Evolutionary conservation across 2,329 filamentous ascomycete species (phyloP).

Genomic region (Fusarium burgessii): DNA sequence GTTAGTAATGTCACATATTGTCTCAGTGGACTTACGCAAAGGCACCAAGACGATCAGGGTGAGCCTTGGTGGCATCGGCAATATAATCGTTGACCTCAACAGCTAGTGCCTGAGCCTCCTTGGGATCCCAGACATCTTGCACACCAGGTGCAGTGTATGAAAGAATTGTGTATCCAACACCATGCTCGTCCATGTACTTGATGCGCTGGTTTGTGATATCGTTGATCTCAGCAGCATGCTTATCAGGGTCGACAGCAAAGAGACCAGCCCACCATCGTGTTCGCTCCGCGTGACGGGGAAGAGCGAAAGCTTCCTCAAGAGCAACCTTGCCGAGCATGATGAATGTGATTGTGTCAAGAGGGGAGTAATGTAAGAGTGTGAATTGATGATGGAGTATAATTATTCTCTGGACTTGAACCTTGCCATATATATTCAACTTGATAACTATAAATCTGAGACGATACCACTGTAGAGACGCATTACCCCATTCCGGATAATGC

Average conservation of each 20-base stretch:
- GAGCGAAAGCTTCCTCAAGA: conserved; percentile 71
- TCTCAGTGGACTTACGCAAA: conserved; percentile 53
- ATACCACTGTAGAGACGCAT: not conserved
- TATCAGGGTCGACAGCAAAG: conserved; percentile 69
- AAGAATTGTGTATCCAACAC: conserved; percentile 61
- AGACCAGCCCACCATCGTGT: conserved; percentile 71
- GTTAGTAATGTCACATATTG: not conserved
- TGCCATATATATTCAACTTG: conserved; percentile 9
- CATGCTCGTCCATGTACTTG: conserved; percentile 58
- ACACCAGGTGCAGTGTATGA: conserved; percentile 63
- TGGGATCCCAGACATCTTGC: conserved; percentile 58
- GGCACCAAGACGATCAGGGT: conserved; percentile 58
- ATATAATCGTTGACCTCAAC: conserved; percentile 59
- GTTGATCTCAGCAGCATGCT: conserved; percentile 67
- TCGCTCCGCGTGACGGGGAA: conserved; percentile 69
- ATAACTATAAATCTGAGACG: not conserved
- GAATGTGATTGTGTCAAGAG: not conserved
- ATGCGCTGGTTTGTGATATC: conserved; percentile 57
- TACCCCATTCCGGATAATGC: conserved; percentile 21
- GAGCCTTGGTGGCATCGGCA: conserved; percentile 52
- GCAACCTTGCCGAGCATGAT: conserved; percentile 70
- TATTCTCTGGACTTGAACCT: not conserved
- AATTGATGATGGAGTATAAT: not conserved
- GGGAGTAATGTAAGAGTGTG: not conserved
- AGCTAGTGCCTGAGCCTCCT: conserved; percentile 56